Percentiles rank a stretch among this genome's conserved stretches.
phyloP scores from a whole-genome alignment of 371 early-diverging fungal species.

The Saksenaea oblongispora region DNA sequence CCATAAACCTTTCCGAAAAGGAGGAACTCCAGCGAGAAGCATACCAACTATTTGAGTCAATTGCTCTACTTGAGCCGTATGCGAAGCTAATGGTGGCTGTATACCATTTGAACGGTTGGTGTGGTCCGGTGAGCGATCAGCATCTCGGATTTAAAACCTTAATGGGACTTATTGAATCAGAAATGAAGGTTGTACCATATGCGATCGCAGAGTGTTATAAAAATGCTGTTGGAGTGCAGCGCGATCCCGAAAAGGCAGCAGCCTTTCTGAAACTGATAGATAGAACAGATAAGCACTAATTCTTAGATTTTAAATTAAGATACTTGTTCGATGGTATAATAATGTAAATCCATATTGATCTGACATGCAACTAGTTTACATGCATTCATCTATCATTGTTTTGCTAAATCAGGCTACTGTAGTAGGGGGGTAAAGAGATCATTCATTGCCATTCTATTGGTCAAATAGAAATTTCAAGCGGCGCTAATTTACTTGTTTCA shows the following conservation, averaged over 20 bases:
- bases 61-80: not conserved
- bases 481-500: too few relatives aligned
- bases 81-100: constrained; percentile 26
- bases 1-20: not conserved
- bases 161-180: constrained; percentile 11
- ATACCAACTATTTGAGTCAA: constrained; percentile 10
- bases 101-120: constrained; percentile 28
- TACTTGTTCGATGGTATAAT: too few relatives aligned
- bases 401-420: too few relatives aligned
- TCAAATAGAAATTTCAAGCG: too few relatives aligned
- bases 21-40: constrained; percentile 12
- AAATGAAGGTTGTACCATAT: constrained; percentile 9
- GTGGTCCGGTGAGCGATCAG: constrained; percentile 7
- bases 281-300: constrained; percentile 12
- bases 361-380: too few relatives aligned
- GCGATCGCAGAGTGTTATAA: constrained; percentile 27
- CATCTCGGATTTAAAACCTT: constrained; percentile 11
- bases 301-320: too few relatives aligned
- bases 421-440: too few relatives aligned
- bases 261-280: not conserved
- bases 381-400: too few relatives aligned
- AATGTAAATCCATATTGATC: too few relatives aligned
- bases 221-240: constrained; percentile 17
- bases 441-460: too few relatives aligned
- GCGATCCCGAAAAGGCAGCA: constrained; percentile 15